Percentiles rank a stretch among this genome's conserved stretches.
Conservation (phyloP, 176 grass and related monocot genomes). For the Bromus sterilis region DNA sequence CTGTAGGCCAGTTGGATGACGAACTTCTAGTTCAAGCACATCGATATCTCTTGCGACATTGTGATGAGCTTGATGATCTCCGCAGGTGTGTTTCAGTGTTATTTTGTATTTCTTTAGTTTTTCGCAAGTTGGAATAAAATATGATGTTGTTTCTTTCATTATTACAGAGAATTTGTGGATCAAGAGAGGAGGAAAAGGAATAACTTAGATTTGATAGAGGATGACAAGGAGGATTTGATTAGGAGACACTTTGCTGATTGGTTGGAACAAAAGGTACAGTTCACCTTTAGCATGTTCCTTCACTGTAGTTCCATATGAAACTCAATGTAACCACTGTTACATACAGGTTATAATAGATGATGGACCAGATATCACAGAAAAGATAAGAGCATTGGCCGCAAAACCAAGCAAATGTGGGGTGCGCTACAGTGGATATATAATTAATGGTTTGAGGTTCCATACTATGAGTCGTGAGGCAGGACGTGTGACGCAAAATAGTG, state of each 20-base stretch:
- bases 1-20: not conserved
- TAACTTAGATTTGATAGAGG: not conserved
- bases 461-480: not conserved
- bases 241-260: not conserved
- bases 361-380: not conserved
- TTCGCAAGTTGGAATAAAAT: not conserved
- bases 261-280: not conserved
- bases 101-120: not conserved
- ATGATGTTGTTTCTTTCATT: not conserved
- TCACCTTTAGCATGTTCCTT: not conserved
- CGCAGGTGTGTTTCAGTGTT: not conserved
- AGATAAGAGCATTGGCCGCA: not conserved
- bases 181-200: not conserved
- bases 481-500: not conserved
- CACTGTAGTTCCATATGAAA: not conserved
- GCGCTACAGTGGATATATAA: not conserved
- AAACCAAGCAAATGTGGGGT: not conserved
- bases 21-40: not conserved
- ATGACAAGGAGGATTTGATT: not conserved
- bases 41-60: slow-evolving; percentile 1
- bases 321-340: not conserved
- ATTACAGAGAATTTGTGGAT: not conserved
- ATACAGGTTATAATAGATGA: not conserved
- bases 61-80: not conserved
- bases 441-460: not conserved